These are phyloP conservation scores for Microsporum audouinii DNA, from an alignment of 2,329 filamentous ascomycete species.

Conservation along the genomic window DNA sequence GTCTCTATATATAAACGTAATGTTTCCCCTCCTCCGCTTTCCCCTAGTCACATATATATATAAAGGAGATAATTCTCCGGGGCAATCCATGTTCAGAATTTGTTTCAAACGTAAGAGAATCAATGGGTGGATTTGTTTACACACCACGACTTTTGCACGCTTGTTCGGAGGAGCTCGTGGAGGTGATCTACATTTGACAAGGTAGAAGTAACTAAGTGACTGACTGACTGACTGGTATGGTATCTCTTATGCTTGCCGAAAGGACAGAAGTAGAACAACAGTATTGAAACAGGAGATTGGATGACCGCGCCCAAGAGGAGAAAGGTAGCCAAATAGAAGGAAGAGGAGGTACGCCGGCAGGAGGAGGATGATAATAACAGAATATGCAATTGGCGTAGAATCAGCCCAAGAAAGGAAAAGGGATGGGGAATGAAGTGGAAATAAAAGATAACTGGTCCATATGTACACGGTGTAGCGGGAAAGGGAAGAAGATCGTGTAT, in stretches of 20 bases:
- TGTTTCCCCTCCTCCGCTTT: neutral
- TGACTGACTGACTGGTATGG: neutral
- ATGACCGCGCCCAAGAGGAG: neutral
- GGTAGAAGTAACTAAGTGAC: neutral
- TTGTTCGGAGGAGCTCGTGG: neutral
- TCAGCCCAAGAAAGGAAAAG: neutral
- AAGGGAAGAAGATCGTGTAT: neutral
- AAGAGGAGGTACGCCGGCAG: neutral
- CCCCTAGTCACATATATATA: neutral
- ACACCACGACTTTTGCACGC: too few relatives aligned
- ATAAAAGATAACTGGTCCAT: too few relatives aligned
- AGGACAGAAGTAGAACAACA: neutral
- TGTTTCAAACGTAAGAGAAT: constrained; percentile 2
- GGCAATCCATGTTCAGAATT: neutral
- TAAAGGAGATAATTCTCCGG: neutral
- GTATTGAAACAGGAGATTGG: neutral
- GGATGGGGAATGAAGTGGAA: neutral
- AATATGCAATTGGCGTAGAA: neutral
- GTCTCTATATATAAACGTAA: neutral
- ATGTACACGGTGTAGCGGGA: neutral
- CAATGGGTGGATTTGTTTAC: neutral
- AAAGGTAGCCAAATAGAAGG: neutral
- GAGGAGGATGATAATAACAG: neutral
- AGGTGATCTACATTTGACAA: neutral
- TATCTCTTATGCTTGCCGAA: constrained; percentile 1